These are phyloP conservation scores for Elsinoe batatas DNA, from an alignment of 2,329 filamentous ascomycete species.

Conservation along the genomic window DNA sequence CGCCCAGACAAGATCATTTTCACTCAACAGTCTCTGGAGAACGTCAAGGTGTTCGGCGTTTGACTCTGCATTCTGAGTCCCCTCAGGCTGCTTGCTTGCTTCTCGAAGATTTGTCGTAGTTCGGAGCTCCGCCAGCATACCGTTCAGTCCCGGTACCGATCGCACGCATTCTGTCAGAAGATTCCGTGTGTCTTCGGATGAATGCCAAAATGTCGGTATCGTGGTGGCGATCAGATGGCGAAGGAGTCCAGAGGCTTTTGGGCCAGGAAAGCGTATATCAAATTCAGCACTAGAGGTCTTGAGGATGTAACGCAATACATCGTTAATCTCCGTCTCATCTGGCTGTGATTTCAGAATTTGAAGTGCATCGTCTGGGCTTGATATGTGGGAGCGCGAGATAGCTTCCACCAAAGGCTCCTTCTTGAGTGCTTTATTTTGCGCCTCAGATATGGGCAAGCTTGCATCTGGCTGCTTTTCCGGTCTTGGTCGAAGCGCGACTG, in stretches of 20 bases:
- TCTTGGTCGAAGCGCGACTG: conserved; percentile 21
- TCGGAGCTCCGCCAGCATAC: conserved; percentile 60
- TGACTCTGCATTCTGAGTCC: conserved; percentile 17
- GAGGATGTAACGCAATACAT: conserved; percentile 25
- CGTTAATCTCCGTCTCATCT: conserved; percentile 24
- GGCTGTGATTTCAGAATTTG: conserved; percentile 33
- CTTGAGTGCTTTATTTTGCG: neutral
- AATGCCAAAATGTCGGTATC: conserved; percentile 71
- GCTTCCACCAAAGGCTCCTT: neutral
- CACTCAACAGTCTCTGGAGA: conserved; percentile 31
- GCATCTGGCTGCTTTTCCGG: conserved; percentile 5
- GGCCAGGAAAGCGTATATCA: conserved; percentile 52
- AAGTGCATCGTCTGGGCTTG: conserved; percentile 21
- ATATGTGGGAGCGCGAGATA: neutral
- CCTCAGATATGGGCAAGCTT: neutral
- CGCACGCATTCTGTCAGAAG: conserved; percentile 56
- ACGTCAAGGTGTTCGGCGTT: neutral
- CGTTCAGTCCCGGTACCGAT: conserved; percentile 68
- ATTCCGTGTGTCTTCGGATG: conserved; percentile 39
- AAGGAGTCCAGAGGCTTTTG: conserved; percentile 63
- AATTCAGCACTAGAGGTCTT: conserved; percentile 30
- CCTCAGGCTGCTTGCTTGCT: conserved; percentile 27
- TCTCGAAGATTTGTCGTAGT: conserved; percentile 16
- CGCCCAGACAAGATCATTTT: conserved; percentile 31
- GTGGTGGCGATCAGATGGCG: conserved; percentile 65